Conservation (phyloP, 345 rosid genomes). For the Anastatica hierochuntica region DNA sequence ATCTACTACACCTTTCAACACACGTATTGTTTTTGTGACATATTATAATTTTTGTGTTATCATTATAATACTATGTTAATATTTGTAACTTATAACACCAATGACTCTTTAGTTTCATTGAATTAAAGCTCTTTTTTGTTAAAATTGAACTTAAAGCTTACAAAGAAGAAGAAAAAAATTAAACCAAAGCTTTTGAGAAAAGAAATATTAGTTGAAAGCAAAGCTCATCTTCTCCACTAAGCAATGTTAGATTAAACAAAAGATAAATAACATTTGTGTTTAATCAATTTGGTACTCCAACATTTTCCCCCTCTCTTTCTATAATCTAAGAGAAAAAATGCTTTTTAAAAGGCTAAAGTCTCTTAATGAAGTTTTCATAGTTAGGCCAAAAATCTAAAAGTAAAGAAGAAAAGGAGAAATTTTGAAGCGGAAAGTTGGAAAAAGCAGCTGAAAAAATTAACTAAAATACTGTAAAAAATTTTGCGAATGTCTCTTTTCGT, state of each 20-base stretch:
- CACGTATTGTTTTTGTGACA: conserved; percentile 2
- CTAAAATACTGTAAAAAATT: too few relatives aligned
- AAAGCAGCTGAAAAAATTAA: neutral
- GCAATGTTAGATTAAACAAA: neutral
- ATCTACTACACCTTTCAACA: conserved; percentile 7
- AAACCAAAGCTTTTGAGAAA: neutral
- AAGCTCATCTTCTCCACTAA: conserved; percentile 22
- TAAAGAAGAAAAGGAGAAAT: neutral
- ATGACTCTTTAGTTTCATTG: neutral
- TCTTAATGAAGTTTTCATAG: neutral
- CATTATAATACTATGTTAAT: too few relatives aligned
- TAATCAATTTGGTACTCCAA: too few relatives aligned
- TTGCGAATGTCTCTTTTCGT: too few relatives aligned
- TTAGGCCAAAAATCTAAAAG: conserved; percentile 3
- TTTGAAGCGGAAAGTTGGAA: conserved; percentile 14
- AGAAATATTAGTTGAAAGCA: conserved; percentile 19
- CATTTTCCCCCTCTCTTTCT: too few relatives aligned
- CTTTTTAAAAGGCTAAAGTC: neutral
- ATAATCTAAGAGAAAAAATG: too few relatives aligned
- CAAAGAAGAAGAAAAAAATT: too few relatives aligned
- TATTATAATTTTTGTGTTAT: neutral
- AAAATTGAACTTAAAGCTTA: too few relatives aligned
- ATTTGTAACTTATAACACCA: neutral
- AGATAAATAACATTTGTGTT: too few relatives aligned
- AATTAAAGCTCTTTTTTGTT: too few relatives aligned